Conservation (phyloP, 768 basidiomycete species). For the Atractiella rhizophila region DNA sequence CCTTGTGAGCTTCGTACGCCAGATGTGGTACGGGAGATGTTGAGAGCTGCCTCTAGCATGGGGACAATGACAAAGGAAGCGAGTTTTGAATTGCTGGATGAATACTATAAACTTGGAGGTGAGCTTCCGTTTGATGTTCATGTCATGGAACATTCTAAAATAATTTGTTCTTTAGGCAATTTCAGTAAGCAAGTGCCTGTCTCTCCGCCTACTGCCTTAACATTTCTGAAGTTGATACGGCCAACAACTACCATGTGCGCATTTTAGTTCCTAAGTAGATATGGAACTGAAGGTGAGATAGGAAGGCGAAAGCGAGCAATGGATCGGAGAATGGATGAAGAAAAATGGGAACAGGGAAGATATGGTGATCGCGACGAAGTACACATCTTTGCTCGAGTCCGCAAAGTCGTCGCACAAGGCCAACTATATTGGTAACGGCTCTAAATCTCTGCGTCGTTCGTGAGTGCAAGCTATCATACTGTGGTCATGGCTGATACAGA, state of each 20-base stretch:
- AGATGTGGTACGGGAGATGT: background rate
- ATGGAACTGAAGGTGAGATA: background rate
- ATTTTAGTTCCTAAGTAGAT: background rate
- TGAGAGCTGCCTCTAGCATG: slow-evolving; percentile 6
- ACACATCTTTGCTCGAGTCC: background rate
- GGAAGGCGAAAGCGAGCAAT: slow-evolving; percentile 31
- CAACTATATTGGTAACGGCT: too few relatives aligned
- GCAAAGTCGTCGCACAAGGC: too few relatives aligned
- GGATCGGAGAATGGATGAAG: slow-evolving; percentile 31
- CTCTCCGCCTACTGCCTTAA: background rate
- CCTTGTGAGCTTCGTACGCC: slow-evolving; percentile 1
- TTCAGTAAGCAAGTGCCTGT: background rate
- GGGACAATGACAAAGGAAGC: slow-evolving; percentile 28
- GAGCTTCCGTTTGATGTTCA: too few relatives aligned
- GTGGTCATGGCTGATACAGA: slow-evolving; percentile 2
- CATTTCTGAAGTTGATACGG: slow-evolving; percentile 18
- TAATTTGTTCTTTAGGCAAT: background rate
- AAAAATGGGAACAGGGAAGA: slow-evolving; percentile 26
- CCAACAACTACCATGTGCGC: slow-evolving; percentile 25
- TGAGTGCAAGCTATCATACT: slow-evolving; percentile 14
- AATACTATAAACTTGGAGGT: slow-evolving; percentile 27
- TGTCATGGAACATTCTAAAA: slow-evolving; percentile 23
- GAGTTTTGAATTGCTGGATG: slow-evolving; percentile 28
- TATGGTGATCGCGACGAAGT: slow-evolving; percentile 28
- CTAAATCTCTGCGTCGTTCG: too few relatives aligned